These are phyloP conservation scores for Symbiodinium natans DNA, from an alignment of 73 alveolate species.

Conservation along the genomic window DNA sequence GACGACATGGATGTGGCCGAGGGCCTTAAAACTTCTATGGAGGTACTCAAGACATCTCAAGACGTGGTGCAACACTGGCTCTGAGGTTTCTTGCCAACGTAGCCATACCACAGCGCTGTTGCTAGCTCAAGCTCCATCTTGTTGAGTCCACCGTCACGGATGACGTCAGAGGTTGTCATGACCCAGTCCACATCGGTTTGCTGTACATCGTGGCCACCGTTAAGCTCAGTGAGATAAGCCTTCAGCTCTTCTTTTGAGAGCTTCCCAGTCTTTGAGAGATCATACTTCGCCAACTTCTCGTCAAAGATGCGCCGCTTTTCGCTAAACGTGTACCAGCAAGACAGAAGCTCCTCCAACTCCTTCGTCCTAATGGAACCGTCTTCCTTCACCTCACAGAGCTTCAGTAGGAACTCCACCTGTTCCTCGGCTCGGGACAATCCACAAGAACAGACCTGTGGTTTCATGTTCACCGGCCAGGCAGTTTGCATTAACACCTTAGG, in stretches of 20 bases:
- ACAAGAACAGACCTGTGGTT: too few relatives aligned
- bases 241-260: constrained; percentile 86
- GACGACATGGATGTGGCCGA: too few relatives aligned
- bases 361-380: neutral
- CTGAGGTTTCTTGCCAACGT: neutral
- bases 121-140: constrained; percentile 76
- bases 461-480: too few relatives aligned
- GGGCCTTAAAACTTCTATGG: neutral
- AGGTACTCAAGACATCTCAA: neutral
- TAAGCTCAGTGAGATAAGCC: constrained; percentile 74
- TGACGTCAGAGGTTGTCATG: constrained; percentile 14
- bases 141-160: constrained; percentile 46
- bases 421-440: constrained; percentile 15
- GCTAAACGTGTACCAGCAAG: constrained; percentile 63
- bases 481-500: too few relatives aligned
- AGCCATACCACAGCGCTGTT: constrained; percentile 56
- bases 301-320: constrained; percentile 50
- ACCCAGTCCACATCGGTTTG: constrained; percentile 79
- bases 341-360: constrained; percentile 66
- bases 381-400: constrained; percentile 57
- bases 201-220: constrained; percentile 72
- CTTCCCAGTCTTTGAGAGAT: constrained; percentile 57
- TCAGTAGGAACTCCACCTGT: constrained; percentile 61
- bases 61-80: neutral
- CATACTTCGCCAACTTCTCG: constrained; percentile 36